Evolutionary conservation across 2,329 filamentous ascomycete species (phyloP).

Genomic region (Cercospora berteroae): DNA sequence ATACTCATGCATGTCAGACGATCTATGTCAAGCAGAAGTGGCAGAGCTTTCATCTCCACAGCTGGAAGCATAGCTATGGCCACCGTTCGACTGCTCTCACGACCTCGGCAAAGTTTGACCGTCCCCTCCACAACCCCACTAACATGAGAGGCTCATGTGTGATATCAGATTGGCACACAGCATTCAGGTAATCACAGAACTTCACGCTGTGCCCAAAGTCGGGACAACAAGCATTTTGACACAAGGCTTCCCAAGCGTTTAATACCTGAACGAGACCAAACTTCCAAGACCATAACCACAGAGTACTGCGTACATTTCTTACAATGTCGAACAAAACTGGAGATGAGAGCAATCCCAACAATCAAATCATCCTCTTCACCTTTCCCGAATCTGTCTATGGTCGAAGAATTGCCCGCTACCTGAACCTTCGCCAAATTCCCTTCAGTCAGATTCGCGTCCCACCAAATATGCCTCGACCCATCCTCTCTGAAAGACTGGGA

Average conservation of each 20-base stretch:
- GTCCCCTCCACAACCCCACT: not conserved
- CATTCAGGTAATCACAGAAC: not conserved
- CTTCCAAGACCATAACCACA: not conserved
- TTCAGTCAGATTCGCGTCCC: conserved; percentile 24
- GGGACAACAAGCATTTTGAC: not conserved
- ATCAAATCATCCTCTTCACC: conserved; percentile 24
- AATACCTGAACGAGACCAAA: not conserved
- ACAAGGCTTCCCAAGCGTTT: not conserved
- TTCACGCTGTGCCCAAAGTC: not conserved
- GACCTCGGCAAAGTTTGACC: conserved; percentile 1
- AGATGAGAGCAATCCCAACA: not conserved
- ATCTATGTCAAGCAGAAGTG: not conserved
- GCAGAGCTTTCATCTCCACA: not conserved
- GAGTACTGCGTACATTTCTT: not conserved
- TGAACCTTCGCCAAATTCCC: conserved; percentile 21
- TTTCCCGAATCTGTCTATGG: conserved; percentile 25
- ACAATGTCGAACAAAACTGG: not conserved
- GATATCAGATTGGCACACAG: not conserved
- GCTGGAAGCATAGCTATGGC: not conserved
- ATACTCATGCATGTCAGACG: not conserved
- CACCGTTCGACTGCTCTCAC: not conserved
- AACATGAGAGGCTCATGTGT: not conserved
- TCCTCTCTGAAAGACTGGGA: conserved; percentile 21
- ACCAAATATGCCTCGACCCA: conserved; percentile 22
- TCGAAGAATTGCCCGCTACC: conserved; percentile 20